A percentile compares a stretch with the other conserved stretches of the same genome.
These are phyloP conservation scores for Yamadazyma trypodendri DNA, from an alignment of 1,139 yeast genomes.

Conservation along the genomic window DNA sequence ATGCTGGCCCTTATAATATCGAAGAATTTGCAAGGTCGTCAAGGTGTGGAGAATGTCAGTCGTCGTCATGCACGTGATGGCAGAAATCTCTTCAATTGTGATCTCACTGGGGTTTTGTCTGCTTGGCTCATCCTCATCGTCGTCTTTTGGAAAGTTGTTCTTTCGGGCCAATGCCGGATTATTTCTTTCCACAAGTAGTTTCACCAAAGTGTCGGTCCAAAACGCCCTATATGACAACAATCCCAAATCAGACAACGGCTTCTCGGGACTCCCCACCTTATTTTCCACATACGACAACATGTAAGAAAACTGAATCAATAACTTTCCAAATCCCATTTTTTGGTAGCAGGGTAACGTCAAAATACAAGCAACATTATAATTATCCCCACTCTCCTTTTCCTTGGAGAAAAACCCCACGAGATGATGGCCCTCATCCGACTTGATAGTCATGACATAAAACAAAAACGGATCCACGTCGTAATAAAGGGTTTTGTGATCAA, in stretches of 20 bases:
- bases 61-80: conserved; percentile 90
- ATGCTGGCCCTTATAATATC: conserved; percentile 95
- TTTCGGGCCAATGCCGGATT: conserved; percentile 39
- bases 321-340: conserved; percentile 88
- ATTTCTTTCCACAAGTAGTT: conserved; percentile 63
- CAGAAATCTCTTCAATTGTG: conserved; percentile 89
- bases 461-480: conserved; percentile 97
- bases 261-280: conserved; percentile 95
- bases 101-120: conserved; percentile 49
- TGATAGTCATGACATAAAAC: conserved; percentile 90
- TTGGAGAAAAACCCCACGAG: conserved; percentile 94
- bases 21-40: conserved; percentile 83
- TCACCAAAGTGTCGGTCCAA: conserved; percentile 91
- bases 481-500: conserved; percentile 93
- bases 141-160: conserved; percentile 33
- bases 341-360: conserved; percentile 94
- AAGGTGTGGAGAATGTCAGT: conserved; percentile 92
- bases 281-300: conserved; percentile 84
- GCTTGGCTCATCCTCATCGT: conserved; percentile 18
- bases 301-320: conserved; percentile 89
- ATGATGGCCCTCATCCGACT: conserved; percentile 89
- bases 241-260: conserved; percentile 94
- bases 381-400: conserved; percentile 93
- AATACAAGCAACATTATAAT: conserved; percentile 97
- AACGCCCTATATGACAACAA: conserved; percentile 88